Evolutionary conservation across 2,329 filamentous ascomycete species (phyloP), one percentile per base, ranked within the genome.

Genomic region (Cadophora malorum): DNA sequence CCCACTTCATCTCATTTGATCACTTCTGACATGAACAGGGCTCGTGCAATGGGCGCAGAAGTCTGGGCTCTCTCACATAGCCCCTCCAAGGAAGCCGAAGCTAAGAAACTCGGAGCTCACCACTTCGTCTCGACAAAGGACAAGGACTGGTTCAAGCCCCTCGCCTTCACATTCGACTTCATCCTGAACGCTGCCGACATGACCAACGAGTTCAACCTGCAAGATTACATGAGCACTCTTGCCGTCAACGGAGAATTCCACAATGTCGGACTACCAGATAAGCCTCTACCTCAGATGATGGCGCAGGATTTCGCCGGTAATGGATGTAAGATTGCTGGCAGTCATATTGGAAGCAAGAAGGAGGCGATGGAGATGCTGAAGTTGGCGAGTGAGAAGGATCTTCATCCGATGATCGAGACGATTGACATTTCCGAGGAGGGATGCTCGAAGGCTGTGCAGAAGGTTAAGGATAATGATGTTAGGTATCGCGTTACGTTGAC

Each of bases 401-500:
- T 88, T 14, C 80, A 81, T 72, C 79, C 81, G 4, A 88, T 85
- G 86, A 80, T 89, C 49, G 78, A 88, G 70, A 86, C 85, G 8
- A 72, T 74, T 45, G 66, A 73, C 38, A 74, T 74, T 56, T 65
- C 63, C 0, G 90, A 89, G 76, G 83, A 86, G 70, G 90, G 88
- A 0, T 90, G 90, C 74, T 88, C 88, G 78, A 84, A 93, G 80
- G 91, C 88, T 0, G 86, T 93, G 21, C 84, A 89, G 78, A 84
- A 88, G 71, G 87, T 94, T 62, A 87, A 90, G 76, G 87, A 87
- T 71, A 91, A 91, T 73, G 86, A 92, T 77, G 89, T 94, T 16
- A 84, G 85, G 41, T 95, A 92, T 77, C 84, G 92, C 50, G 90
- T 92, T 74, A 92, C 90, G 0, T 78, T 94, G 74, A 88, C 86